phyloP scores from a whole-genome alignment of 352 stramenopile genomes.

The Globisporangium megalacanthum region DNA sequence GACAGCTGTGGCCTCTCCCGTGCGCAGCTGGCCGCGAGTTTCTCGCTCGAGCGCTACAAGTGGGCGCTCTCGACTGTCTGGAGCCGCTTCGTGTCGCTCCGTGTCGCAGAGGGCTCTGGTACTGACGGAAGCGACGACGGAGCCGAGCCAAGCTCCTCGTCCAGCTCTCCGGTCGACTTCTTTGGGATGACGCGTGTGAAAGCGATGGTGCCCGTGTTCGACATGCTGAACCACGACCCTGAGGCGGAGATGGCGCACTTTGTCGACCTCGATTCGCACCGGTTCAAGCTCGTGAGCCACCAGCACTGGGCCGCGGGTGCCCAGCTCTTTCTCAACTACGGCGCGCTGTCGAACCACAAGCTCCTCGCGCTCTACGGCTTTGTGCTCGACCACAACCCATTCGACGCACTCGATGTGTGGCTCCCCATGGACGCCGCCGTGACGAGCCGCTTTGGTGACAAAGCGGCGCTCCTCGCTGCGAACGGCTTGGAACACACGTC shows the following conservation, averaged over 20 bases:
- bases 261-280: constrained; percentile 40
- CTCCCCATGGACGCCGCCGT: constrained; percentile 52
- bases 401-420: constrained; percentile 72
- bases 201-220: constrained; percentile 81
- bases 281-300: constrained; percentile 65
- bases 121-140: not conserved
- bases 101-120: constrained; percentile 17
- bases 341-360: constrained; percentile 78
- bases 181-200: constrained; percentile 43
- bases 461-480: constrained; percentile 31
- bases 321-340: constrained; percentile 82
- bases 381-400: constrained; percentile 58
- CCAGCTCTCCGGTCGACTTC: not conserved
- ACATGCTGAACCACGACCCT: constrained; percentile 84
- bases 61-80: constrained; percentile 85
- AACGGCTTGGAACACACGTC: constrained; percentile 58
- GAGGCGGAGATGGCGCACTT: constrained; percentile 69
- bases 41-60: constrained; percentile 70
- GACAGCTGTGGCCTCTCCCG: constrained; percentile 16
- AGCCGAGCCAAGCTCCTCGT: not conserved
- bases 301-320: constrained; percentile 65
- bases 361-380: constrained; percentile 79
- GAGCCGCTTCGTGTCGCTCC: constrained; percentile 78
- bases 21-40: constrained; percentile 21
- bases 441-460: constrained; percentile 37